These are phyloP conservation scores for Suillus lakei DNA, from an alignment of 768 basidiomycete species.

Conservation along the genomic window DNA sequence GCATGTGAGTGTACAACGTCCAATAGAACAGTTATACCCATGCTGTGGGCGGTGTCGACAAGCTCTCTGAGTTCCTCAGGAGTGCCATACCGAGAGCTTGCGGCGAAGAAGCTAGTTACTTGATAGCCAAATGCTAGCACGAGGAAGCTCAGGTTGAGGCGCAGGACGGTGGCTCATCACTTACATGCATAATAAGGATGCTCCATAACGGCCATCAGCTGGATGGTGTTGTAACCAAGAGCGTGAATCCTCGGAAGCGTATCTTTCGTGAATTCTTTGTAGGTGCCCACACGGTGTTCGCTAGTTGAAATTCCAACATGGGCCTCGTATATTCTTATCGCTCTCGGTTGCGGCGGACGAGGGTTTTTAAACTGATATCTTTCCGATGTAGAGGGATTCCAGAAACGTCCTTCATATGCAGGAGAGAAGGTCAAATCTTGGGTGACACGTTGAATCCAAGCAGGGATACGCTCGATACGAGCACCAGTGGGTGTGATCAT, in stretches of 20 bases:
- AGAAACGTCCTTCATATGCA: conserved; percentile 96
- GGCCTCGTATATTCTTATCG: conserved; percentile 91
- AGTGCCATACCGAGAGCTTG: conserved; percentile 92
- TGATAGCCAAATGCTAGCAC: conserved; percentile 94
- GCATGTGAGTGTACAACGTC: conserved; percentile 99
- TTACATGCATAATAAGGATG: conserved; percentile 97
- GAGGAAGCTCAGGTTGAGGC: conserved; percentile 3
- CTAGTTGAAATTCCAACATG: conserved; percentile 96
- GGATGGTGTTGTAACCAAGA: conserved; percentile 95
- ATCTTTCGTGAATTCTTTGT: conserved; percentile 92
- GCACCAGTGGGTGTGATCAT: conserved; percentile 81
- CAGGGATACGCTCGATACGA: conserved; percentile 89
- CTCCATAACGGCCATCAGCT: conserved; percentile 98
- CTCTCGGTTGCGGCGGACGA: conserved; percentile 66
- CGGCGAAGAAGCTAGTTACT: conserved; percentile 96
- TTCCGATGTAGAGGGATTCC: conserved; percentile 85
- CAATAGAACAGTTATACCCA: conserved; percentile 92
- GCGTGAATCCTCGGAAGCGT: conserved; percentile 86
- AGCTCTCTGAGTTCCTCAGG: conserved; percentile 97
- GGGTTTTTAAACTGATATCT: conserved; percentile 83
- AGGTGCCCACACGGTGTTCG: conserved; percentile 88
- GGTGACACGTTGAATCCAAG: conserved; percentile 95
- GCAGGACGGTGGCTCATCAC: conserved; percentile 28
- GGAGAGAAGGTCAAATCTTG: conserved; percentile 91
- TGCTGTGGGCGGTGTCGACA: conserved; percentile 91